phyloP scores from a whole-genome alignment of 305 asterid species.

The Fraxinus ornus region DNA sequence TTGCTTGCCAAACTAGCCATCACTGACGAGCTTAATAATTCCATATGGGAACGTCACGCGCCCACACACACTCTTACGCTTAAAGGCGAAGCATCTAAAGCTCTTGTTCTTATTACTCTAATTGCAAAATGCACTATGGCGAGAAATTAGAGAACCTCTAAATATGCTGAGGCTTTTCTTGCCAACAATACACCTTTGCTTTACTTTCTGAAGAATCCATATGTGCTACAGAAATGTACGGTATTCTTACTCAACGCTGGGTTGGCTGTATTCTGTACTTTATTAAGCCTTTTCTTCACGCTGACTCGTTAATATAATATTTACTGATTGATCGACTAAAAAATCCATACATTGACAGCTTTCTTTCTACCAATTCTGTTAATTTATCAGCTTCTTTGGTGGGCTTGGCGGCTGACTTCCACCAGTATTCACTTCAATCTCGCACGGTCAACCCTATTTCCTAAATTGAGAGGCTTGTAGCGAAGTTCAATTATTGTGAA shows the following conservation, averaged over 20 bases:
- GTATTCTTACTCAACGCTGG: neutral
- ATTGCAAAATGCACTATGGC: neutral
- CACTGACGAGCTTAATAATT: neutral
- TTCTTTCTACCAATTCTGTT: neutral
- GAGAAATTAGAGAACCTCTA: neutral
- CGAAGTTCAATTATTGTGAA: neutral
- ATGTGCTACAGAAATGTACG: neutral
- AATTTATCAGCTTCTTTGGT: neutral
- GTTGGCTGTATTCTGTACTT: neutral
- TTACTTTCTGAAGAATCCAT: neutral
- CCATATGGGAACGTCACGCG: neutral
- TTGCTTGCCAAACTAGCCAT: neutral
- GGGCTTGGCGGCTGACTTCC: neutral
- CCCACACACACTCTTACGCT: neutral
- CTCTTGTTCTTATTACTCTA: neutral
- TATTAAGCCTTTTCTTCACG: too few species aligned
- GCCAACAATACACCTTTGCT: neutral
- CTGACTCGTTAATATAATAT: neutral
- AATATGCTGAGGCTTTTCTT: neutral
- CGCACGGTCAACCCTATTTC: neutral
- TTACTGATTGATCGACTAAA: neutral
- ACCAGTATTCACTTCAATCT: neutral
- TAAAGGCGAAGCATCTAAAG: neutral
- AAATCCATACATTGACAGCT: neutral
- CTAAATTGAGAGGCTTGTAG: neutral